Conservation (phyloP, 176 grass and related monocot genomes). For the Guadua angustifolia region DNA sequence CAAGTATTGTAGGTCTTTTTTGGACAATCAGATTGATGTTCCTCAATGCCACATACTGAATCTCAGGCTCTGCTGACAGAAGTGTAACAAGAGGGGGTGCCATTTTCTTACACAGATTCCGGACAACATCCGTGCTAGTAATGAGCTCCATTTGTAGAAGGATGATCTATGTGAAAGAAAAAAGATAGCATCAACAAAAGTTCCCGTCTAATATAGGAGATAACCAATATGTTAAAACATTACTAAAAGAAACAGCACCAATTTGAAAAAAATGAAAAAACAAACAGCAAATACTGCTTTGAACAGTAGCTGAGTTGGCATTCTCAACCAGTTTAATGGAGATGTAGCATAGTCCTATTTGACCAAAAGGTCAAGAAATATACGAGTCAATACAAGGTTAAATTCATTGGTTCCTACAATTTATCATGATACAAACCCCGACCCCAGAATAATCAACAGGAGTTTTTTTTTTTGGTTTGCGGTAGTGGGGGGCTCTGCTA, state of each 20-base stretch:
- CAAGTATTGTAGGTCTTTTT: constrained; percentile 98
- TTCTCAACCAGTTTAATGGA: not conserved
- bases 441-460: not conserved
- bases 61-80: constrained; percentile 95
- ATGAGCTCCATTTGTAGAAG: constrained; percentile 99
- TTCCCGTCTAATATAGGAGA: not conserved
- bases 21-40: constrained; percentile 99
- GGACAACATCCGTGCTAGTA: constrained; percentile 88
- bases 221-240: not conserved
- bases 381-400: not conserved
- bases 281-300: constrained; percentile 11
- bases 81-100: constrained; percentile 96
- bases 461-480: not conserved
- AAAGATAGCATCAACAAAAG: constrained; percentile 16
- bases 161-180: constrained; percentile 71
- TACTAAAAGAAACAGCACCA: not conserved
- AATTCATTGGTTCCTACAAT: not conserved
- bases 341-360: not conserved
- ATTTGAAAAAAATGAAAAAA: constrained; percentile 4
- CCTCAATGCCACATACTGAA: constrained; percentile 95
- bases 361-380: constrained; percentile 19
- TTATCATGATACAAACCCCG: not conserved
- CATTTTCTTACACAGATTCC: constrained; percentile 99
- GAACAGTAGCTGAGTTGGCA: not conserved
- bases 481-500: not conserved